phyloP scores from a whole-genome alignment of 2,329 filamentous ascomycete genomes.

The Calonectria leucothoes region DNA sequence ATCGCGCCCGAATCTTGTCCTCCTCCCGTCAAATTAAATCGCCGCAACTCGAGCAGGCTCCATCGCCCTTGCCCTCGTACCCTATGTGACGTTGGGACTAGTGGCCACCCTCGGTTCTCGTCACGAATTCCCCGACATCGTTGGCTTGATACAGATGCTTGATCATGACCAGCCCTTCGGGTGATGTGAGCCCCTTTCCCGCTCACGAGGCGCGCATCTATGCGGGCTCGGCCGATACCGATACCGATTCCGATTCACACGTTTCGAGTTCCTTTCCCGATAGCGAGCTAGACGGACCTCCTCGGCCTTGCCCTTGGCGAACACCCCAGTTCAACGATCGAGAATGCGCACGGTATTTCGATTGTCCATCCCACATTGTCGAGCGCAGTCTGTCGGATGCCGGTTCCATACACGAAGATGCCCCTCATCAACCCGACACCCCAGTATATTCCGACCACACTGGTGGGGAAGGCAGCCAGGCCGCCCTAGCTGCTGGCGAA shows the following conservation, averaged over 20 bases:
- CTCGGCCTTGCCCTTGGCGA: slow-evolving; percentile 51
- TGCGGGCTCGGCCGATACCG: slow-evolving; percentile 24
- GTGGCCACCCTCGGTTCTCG: slow-evolving; percentile 17
- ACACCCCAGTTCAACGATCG: slow-evolving; percentile 52
- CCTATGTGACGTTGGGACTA: slow-evolving; percentile 28
- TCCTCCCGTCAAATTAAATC: not conserved
- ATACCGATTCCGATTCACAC: slow-evolving; percentile 39
- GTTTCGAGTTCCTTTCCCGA: slow-evolving; percentile 53
- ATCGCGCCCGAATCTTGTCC: not conserved
- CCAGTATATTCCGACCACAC: slow-evolving; percentile 14
- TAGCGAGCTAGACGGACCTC: slow-evolving; percentile 41
- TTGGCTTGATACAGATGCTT: slow-evolving; percentile 34
- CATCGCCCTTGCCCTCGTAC: not conserved
- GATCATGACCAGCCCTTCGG: slow-evolving; percentile 42
- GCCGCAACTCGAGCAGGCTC: not conserved
- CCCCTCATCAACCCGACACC: slow-evolving; percentile 21
- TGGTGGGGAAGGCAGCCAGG: slow-evolving; percentile 5
- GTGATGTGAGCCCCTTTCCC: slow-evolving; percentile 32
- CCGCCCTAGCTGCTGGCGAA: not conserved
- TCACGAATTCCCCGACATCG: slow-evolving; percentile 8
- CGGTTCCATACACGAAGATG: slow-evolving; percentile 39
- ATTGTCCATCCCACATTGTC: slow-evolving; percentile 60
- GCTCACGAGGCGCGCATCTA: slow-evolving; percentile 28
- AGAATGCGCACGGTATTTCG: slow-evolving; percentile 60
- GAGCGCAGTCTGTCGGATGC: slow-evolving; percentile 49